phyloP scores from a whole-genome alignment of 23 red algal genomes.

The Gracilaria gracilis region DNA sequence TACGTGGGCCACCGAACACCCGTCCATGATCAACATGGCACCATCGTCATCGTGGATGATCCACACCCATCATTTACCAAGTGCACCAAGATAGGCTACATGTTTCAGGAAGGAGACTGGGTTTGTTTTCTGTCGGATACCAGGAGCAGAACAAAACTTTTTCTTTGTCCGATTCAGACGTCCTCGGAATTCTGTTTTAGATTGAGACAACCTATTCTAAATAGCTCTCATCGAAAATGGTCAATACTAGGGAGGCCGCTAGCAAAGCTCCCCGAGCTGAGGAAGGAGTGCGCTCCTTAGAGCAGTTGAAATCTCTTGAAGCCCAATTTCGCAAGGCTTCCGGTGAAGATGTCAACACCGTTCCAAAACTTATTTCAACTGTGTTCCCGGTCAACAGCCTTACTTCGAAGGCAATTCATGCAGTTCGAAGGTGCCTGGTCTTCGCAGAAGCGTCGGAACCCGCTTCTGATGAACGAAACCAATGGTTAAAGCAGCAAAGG shows the following conservation, averaged over 20 bases:
- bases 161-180: background rate
- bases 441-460: background rate
- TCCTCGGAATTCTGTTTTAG: too few relatives aligned
- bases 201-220: too few relatives aligned
- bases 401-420: constrained; percentile 42
- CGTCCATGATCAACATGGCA: too few relatives aligned
- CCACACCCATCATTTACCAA: too few relatives aligned
- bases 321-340: constrained; percentile 1
- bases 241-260: background rate
- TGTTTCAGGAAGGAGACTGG: too few relatives aligned
- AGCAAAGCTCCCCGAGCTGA: background rate
- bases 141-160: background rate
- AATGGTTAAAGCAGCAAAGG: background rate
- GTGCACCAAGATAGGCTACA: too few relatives aligned
- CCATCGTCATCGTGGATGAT: too few relatives aligned
- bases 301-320: constrained; percentile 5
- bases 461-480: background rate
- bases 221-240: background rate
- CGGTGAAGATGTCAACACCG: background rate
- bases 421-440: constrained; percentile 10
- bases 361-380: constrained; percentile 10
- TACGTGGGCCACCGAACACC: too few relatives aligned
- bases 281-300: background rate
- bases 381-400: background rate
- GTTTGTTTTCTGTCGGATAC: background rate